A percentile compares a stretch with the other conserved stretches of the same genome.
Evolutionary conservation across 108 stramenopile species (phyloP).

Genomic region (Chaetoceros tenuissimus): DNA sequence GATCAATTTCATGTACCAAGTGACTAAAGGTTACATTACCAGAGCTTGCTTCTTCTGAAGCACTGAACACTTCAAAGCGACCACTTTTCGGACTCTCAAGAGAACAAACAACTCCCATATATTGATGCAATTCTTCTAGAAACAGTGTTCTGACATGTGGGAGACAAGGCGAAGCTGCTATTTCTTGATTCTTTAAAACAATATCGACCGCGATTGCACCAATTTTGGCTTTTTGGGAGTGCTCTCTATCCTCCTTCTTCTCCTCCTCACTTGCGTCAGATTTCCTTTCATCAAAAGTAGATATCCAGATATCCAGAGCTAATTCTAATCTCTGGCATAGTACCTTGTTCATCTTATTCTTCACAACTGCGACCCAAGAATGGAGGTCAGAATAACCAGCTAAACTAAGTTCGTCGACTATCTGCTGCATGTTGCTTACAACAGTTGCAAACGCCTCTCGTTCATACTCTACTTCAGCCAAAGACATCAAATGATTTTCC

Average conservation of each 20-base stretch:
- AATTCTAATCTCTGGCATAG: conserved; percentile 52
- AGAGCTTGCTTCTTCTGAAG: conserved; percentile 7
- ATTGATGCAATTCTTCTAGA: conserved; percentile 70
- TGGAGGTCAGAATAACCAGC: conserved; percentile 69
- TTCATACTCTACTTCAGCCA: conserved; percentile 58
- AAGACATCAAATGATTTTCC: conserved; percentile 33
- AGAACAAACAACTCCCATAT: conserved; percentile 71
- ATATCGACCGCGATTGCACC: conserved; percentile 66
- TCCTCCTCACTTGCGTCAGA: conserved; percentile 14
- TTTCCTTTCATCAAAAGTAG: conserved; percentile 18
- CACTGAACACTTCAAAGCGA: conserved; percentile 86
- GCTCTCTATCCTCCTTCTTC: not conserved
- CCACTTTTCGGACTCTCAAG: conserved; percentile 77
- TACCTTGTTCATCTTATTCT: conserved; percentile 49
- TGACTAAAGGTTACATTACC: conserved; percentile 34
- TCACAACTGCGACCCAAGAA: conserved; percentile 62
- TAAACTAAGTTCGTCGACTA: conserved; percentile 84
- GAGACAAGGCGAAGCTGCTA: conserved; percentile 65
- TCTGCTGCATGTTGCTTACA: conserved; percentile 76
- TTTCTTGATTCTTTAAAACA: conserved; percentile 75
- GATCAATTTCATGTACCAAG: conserved; percentile 40
- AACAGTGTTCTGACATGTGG: conserved; percentile 59
- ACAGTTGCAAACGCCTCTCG: conserved; percentile 39
- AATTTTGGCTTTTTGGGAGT: conserved; percentile 22
- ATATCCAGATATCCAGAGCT: conserved; percentile 63